Evolutionary conservation across 345 rosid genomes (phyloP).

Genomic region (Moringa oleifera): DNA sequence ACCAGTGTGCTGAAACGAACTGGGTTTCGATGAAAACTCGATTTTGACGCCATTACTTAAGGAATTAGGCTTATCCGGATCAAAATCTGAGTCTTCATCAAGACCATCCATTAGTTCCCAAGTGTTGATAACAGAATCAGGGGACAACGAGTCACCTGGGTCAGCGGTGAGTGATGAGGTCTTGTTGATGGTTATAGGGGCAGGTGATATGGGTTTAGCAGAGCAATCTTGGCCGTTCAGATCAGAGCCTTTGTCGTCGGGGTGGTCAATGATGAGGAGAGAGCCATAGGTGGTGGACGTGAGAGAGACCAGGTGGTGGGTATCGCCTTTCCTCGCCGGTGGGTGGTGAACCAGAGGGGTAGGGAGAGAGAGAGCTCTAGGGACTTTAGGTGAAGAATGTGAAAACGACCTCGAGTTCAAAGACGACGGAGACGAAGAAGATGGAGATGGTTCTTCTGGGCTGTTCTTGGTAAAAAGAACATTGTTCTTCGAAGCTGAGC

Average conservation of each 20-base stretch:
- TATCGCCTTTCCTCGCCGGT: slow-evolving; percentile 76
- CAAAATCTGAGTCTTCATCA: slow-evolving; percentile 47
- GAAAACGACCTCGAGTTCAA: slow-evolving; percentile 20
- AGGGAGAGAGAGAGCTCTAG: slow-evolving; percentile 55
- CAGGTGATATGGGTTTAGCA: slow-evolving; percentile 17
- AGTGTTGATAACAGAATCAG: slow-evolving; percentile 85
- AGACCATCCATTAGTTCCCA: slow-evolving; percentile 99
- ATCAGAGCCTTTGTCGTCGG: neutral
- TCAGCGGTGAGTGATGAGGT: slow-evolving; percentile 13
- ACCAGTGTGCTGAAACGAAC: slow-evolving; percentile 20
- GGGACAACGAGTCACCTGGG: slow-evolving; percentile 34
- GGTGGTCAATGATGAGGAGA: slow-evolving; percentile 43
- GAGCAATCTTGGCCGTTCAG: slow-evolving; percentile 13
- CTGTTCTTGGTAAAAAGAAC: slow-evolving; percentile 4
- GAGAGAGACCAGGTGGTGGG: slow-evolving; percentile 81
- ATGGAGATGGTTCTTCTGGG: slow-evolving; percentile 2
- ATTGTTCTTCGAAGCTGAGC: slow-evolving; percentile 54
- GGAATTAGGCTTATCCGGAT: slow-evolving; percentile 23
- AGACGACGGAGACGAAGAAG: slow-evolving; percentile 24
- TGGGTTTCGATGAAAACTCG: slow-evolving; percentile 17
- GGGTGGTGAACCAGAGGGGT: slow-evolving; percentile 85
- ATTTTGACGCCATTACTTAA: neutral
- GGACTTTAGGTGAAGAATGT: slow-evolving; percentile 24
- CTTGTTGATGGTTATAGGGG: slow-evolving; percentile 23
- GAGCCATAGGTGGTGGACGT: slow-evolving; percentile 89